Conservation (phyloP, 192 early-diverging fungal genomes). For the Cladochytrium replicatum region DNA sequence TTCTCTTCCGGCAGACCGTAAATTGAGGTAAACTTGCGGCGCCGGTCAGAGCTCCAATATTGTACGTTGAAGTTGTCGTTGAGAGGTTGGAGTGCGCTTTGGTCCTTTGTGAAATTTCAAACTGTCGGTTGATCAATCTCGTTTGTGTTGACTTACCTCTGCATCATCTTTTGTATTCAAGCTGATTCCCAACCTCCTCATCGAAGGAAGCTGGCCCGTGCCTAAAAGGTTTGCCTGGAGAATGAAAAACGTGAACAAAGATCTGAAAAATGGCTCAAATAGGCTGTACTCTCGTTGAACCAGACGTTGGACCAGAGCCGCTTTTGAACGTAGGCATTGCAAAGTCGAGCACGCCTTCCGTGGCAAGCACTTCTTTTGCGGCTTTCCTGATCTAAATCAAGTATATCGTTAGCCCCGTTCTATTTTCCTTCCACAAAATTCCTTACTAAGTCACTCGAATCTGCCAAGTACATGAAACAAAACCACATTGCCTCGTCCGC, state of each 20-base stretch:
- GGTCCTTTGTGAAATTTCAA: too few species aligned
- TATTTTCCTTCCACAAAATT: neutral
- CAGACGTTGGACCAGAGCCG: neutral
- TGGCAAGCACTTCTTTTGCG: constrained; percentile 26
- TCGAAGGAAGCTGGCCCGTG: constrained; percentile 25
- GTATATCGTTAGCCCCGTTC: neutral
- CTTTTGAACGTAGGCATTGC: constrained; percentile 12
- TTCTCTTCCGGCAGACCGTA: constrained; percentile 31
- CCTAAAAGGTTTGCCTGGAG: constrained; percentile 17
- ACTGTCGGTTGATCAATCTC: too few species aligned
- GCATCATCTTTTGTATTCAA: constrained; percentile 8
- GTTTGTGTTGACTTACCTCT: constrained; percentile 17
- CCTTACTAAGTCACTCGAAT: constrained; percentile 32
- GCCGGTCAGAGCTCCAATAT: constrained; percentile 36
- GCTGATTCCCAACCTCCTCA: constrained; percentile 14
- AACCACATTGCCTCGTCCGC: constrained; percentile 40
- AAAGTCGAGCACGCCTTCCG: constrained; percentile 37
- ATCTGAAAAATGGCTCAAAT: too few species aligned
- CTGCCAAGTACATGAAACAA: constrained; percentile 34
- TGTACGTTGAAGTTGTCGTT: constrained; percentile 39
- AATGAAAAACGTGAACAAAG: too few species aligned
- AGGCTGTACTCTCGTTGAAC: neutral
- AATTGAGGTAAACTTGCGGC: constrained; percentile 19
- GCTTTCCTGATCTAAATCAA: constrained; percentile 24
- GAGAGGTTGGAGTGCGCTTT: constrained; percentile 5